phyloP scores from a whole-genome alignment of 768 basidiomycete genomes.

The Omphalotus guepiniiformis region DNA sequence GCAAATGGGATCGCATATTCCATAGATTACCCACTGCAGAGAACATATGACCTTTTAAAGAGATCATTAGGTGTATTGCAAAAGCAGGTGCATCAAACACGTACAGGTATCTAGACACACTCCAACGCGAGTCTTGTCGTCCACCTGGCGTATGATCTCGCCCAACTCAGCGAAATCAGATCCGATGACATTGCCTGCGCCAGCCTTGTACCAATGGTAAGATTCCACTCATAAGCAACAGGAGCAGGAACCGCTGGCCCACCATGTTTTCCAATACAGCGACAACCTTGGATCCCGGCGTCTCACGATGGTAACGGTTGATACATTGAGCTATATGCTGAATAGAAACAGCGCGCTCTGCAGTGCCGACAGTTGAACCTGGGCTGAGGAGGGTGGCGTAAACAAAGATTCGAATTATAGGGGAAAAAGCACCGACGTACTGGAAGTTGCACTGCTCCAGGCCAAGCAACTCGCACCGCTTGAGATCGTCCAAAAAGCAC shows the following conservation, averaged over 20 bases:
- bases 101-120: conserved; percentile 86
- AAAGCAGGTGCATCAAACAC: conserved; percentile 12
- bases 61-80: not conserved
- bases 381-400: conserved; percentile 40
- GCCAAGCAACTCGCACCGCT: conserved; percentile 72
- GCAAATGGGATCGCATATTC: not conserved
- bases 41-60: conserved; percentile 62
- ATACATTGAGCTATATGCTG: conserved; percentile 65
- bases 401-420: not conserved
- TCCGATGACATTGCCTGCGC: conserved; percentile 9
- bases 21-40: conserved; percentile 58
- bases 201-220: conserved; percentile 7
- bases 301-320: conserved; percentile 66
- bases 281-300: conserved; percentile 40
- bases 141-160: conserved; percentile 62
- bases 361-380: conserved; percentile 75
- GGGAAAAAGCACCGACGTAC: conserved; percentile 38
- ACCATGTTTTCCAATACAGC: conserved; percentile 86
- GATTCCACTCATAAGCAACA: not conserved
- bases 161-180: conserved; percentile 64
- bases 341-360: conserved; percentile 57
- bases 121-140: conserved; percentile 71
- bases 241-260: not conserved
- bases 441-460: conserved; percentile 81
- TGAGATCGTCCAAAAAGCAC: conserved; percentile 82